A percentile compares a stretch with the other conserved stretches of the same genome.
phyloP scores from a whole-genome alignment of 805 yeast genomes.

The Cyberlindnera mycetangii region DNA sequence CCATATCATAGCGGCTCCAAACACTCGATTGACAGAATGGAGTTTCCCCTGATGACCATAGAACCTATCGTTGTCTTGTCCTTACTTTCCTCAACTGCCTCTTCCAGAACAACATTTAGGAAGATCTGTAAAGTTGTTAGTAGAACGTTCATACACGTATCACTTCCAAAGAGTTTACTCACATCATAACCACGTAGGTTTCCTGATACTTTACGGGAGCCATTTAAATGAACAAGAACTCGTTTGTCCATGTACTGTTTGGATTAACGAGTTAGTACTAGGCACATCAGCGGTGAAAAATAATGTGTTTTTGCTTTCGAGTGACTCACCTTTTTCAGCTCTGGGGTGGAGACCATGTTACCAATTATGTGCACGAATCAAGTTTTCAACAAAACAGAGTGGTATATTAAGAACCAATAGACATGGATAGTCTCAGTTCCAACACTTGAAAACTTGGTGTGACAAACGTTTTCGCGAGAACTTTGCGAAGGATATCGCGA shows the following conservation, averaged over 20 bases:
- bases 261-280: slow-evolving; percentile 1
- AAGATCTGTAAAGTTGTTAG: slow-evolving; percentile 41
- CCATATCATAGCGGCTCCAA: slow-evolving; percentile 22
- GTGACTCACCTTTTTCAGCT: slow-evolving; percentile 48
- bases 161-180: slow-evolving; percentile 4
- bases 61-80: slow-evolving; percentile 57
- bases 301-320: no score
- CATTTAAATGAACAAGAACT: slow-evolving; percentile 71
- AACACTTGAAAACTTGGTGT: not conserved
- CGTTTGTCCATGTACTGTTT: slow-evolving; percentile 72
- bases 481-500: slow-evolving; percentile 1
- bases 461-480: not conserved
- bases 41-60: slow-evolving; percentile 74
- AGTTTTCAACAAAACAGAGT: not conserved
- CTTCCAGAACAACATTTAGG: slow-evolving; percentile 66
- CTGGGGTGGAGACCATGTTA: slow-evolving; percentile 59
- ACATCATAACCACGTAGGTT: slow-evolving; percentile 77
- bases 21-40: slow-evolving; percentile 66
- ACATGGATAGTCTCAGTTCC: no score
- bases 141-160: not conserved
- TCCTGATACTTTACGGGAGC: slow-evolving; percentile 77
- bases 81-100: slow-evolving; percentile 59
- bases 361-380: not conserved
- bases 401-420: not conserved
- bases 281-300: slow-evolving; percentile 3